Percentiles rank a stretch among this genome's conserved stretches.
Conservation (phyloP, 129 eudicot species). For the Scalesia atractyloides region DNA sequence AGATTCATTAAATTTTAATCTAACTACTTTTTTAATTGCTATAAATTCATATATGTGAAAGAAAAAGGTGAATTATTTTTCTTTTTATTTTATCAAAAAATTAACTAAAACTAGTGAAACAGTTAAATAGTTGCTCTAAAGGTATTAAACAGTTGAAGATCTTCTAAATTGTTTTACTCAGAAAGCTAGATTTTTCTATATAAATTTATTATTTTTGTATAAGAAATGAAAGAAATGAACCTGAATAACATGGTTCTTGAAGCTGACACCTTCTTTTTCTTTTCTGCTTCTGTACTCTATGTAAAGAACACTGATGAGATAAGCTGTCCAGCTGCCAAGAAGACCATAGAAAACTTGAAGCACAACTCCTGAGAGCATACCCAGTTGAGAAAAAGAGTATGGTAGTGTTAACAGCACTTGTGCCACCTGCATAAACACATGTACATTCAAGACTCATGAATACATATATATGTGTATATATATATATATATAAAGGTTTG, state of each 20-base stretch:
- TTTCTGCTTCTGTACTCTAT: conserved; percentile 74
- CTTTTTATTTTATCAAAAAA: background rate
- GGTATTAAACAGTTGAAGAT: no score
- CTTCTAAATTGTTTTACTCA: no score
- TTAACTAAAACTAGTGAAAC: background rate
- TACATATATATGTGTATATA: no score
- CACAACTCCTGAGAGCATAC: conserved; percentile 76
- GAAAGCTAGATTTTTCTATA: background rate
- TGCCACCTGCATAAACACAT: conserved; percentile 65
- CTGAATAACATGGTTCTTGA: conserved; percentile 83
- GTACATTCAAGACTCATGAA: conserved; percentile 15
- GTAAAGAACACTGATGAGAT: conserved; percentile 80
- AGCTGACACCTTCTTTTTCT: conserved; percentile 66
- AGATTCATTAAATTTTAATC: no score
- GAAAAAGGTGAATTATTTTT: no score
- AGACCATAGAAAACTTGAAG: conserved; percentile 77
- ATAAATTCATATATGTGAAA: no score
- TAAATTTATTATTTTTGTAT: background rate
- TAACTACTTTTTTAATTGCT: no score
- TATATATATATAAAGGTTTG: background rate
- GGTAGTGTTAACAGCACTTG: conserved; percentile 86
- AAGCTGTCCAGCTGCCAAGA: conserved; percentile 92
- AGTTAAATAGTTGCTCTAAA: no score
- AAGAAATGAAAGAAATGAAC: conserved; percentile 27
- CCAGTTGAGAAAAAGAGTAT: conserved; percentile 82